Percentiles rank a stretch among this genome's conserved stretches.
These are phyloP conservation scores for Trichoderma semiorbis DNA, from an alignment of 2,329 filamentous ascomycete species.

Conservation along the genomic window DNA sequence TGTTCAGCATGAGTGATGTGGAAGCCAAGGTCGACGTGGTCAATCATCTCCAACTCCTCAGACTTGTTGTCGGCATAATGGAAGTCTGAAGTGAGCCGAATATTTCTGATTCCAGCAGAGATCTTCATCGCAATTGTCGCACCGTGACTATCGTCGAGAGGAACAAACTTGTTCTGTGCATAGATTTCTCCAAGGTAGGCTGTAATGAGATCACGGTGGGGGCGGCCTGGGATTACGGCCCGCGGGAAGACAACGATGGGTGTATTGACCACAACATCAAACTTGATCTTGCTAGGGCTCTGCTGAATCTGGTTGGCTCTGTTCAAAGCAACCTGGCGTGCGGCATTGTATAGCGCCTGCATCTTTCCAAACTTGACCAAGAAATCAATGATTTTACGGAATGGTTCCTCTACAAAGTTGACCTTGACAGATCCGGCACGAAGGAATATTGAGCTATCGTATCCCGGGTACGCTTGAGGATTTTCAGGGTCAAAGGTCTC, in stretches of 20 bases:
- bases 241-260: slow-evolving; percentile 95
- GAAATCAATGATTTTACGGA: slow-evolving; percentile 97
- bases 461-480: slow-evolving; percentile 76
- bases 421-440: slow-evolving; percentile 93
- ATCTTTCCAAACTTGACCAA: slow-evolving; percentile 99
- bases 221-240: slow-evolving; percentile 64
- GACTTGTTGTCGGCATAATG: slow-evolving; percentile 68
- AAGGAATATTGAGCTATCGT: slow-evolving; percentile 87
- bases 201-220: slow-evolving; percentile 77
- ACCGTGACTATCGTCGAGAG: slow-evolving; percentile 71
- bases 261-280: slow-evolving; percentile 89
- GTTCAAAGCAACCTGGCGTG: slow-evolving; percentile 86
- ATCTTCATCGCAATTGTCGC: slow-evolving; percentile 83
- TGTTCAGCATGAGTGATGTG: slow-evolving; percentile 91
- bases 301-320: slow-evolving; percentile 93
- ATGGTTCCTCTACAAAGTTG: slow-evolving; percentile 95
- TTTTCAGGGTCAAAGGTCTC: slow-evolving; percentile 83
- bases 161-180: slow-evolving; percentile 86
- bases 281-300: slow-evolving; percentile 84
- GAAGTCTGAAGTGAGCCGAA: slow-evolving; percentile 84
- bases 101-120: slow-evolving; percentile 85
- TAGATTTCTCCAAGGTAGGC: slow-evolving; percentile 97
- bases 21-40: slow-evolving; percentile 93
- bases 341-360: slow-evolving; percentile 98
- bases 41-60: slow-evolving; percentile 93